Percentiles rank a stretch among this genome's conserved stretches.
These are phyloP conservation scores for Pythium coloratum DNA, from an alignment of 352 stramenopile genomes.

Conservation along the genomic window DNA sequence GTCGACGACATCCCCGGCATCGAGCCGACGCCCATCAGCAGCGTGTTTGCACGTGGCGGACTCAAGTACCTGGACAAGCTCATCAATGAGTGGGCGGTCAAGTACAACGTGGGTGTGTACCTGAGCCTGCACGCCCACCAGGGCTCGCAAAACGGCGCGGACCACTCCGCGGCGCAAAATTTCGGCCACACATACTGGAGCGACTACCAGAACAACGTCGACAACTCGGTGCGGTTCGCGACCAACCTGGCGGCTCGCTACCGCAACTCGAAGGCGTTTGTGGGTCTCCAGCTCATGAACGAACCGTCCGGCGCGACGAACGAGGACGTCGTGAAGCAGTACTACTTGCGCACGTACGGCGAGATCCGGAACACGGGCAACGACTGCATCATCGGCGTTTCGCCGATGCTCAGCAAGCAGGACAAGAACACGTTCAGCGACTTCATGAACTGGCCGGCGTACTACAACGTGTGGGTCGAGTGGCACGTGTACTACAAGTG, in stretches of 20 bases:
- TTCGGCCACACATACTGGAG: slow-evolving; percentile 29
- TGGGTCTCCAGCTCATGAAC: slow-evolving; percentile 59
- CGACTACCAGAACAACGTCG: slow-evolving; percentile 15
- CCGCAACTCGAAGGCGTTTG: slow-evolving; percentile 41
- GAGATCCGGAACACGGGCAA: slow-evolving; percentile 35
- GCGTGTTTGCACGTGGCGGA: slow-evolving; percentile 25
- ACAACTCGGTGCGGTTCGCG: slow-evolving; percentile 42
- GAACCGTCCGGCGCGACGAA: slow-evolving; percentile 35
- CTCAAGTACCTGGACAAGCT: slow-evolving; percentile 56
- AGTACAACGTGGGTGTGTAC: slow-evolving; percentile 56
- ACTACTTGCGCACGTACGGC: slow-evolving; percentile 40
- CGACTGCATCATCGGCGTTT: slow-evolving; percentile 26
- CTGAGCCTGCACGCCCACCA: slow-evolving; percentile 55
- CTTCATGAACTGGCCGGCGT: slow-evolving; percentile 24
- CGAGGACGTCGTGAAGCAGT: slow-evolving; percentile 37
- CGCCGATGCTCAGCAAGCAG: slow-evolving; percentile 23
- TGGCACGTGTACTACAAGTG: slow-evolving; percentile 37
- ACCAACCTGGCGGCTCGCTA: slow-evolving; percentile 46
- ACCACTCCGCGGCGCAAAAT: slow-evolving; percentile 40
- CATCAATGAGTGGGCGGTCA: slow-evolving; percentile 49
- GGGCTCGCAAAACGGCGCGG: slow-evolving; percentile 58
- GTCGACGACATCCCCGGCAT: slow-evolving; percentile 20
- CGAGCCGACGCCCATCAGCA: slow-evolving; percentile 3
- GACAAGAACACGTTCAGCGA: slow-evolving; percentile 17
- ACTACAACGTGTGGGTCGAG: slow-evolving; percentile 31